phyloP scores from a whole-genome alignment of 345 rosid species.

The Salix caprea region DNA sequence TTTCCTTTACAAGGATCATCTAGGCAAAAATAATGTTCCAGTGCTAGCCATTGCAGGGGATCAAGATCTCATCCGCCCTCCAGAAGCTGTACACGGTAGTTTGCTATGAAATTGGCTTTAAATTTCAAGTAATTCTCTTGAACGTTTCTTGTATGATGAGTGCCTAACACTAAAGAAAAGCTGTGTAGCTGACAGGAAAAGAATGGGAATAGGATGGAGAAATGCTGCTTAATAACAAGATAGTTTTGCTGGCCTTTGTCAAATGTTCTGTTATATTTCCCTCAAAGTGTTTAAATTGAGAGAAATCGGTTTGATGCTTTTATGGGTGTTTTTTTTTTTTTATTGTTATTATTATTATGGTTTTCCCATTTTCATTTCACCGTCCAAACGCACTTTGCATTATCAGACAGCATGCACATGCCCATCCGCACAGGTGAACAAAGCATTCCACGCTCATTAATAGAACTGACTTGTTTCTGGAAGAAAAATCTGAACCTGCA shows the following conservation, averaged over 20 bases:
- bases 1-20: slow-evolving; percentile 66
- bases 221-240: background rate
- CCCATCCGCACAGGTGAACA: no score
- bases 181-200: background rate
- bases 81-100: slow-evolving; percentile 78
- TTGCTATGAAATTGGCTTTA: background rate
- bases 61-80: slow-evolving; percentile 75
- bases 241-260: background rate
- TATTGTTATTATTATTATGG: no score
- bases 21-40: slow-evolving; percentile 64
- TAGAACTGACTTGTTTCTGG: no score
- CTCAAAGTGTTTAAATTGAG: no score
- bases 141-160: background rate
- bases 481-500: no score
- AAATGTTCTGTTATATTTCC: no score
- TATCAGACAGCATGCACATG: no score
- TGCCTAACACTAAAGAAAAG: background rate
- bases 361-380: no score
- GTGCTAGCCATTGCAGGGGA: slow-evolving; percentile 78
- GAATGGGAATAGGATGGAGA: background rate
- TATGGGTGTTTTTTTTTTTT: no score
- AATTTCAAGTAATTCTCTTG: background rate
- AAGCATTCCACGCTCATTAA: no score
- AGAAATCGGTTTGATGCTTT: no score
- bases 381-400: no score